A percentile compares a stretch with the other conserved stretches of the same genome.
phyloP scores from a whole-genome alignment of 768 basidiomycete species.

The Naematelia aurantialba region DNA sequence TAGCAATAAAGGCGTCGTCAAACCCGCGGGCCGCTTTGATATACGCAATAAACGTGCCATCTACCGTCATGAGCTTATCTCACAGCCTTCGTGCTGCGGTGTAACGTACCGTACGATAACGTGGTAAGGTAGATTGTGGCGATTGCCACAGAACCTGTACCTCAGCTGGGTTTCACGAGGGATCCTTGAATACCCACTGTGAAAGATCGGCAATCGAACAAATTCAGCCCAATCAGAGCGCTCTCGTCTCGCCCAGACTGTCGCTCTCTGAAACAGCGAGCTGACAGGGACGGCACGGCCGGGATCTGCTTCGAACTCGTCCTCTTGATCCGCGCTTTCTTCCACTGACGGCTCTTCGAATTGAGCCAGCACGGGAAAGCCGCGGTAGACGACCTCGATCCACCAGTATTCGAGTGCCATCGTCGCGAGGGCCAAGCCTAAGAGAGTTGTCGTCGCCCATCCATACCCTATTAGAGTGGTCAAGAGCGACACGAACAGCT shows the following conservation, averaged over 20 bases:
- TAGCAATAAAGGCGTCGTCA: constrained; percentile 44
- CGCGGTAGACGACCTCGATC: constrained; percentile 42
- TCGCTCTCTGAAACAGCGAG: neutral
- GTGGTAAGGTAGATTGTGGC: constrained; percentile 45
- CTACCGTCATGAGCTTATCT: constrained; percentile 12
- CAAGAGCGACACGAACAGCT: constrained; percentile 44
- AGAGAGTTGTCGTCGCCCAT: constrained; percentile 19
- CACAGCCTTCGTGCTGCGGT: neutral
- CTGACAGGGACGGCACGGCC: too few relatives aligned
- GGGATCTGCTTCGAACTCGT: neutral
- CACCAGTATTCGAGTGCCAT: constrained; percentile 39
- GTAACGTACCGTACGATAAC: constrained; percentile 37
- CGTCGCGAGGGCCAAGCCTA: constrained; percentile 25
- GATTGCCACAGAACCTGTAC: constrained; percentile 38
- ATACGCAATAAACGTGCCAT: constrained; percentile 49
- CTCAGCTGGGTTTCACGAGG: constrained; percentile 18
- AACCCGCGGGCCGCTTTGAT: constrained; percentile 44
- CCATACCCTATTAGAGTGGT: constrained; percentile 35
- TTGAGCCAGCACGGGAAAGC: constrained; percentile 36
- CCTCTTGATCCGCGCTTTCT: neutral
- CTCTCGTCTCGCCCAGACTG: neutral
- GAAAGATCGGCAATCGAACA: constrained; percentile 41
- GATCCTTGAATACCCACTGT: constrained; percentile 37
- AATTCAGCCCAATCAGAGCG: constrained; percentile 41
- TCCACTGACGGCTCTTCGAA: too few relatives aligned